Evolutionary conservation across 2,329 filamentous ascomycete species (phyloP).

Genomic region (Exophiala aquamarina): DNA sequence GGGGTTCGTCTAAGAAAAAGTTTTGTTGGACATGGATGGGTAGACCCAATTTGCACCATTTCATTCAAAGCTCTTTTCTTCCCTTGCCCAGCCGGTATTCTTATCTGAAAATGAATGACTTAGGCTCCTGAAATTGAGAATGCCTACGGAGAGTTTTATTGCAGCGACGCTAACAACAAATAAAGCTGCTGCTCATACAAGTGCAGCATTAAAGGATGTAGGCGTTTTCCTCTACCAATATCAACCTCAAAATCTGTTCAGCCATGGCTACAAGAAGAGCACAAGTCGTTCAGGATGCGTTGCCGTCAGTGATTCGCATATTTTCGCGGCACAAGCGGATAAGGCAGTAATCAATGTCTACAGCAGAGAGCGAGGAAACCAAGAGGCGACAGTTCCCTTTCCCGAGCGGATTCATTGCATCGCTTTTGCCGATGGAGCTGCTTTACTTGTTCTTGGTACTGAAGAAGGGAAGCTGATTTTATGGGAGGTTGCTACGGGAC

Average conservation of each 20-base stretch:
- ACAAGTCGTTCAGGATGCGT: conserved; percentile 75
- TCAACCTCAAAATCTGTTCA: conserved; percentile 73
- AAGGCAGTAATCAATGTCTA: conserved; percentile 95
- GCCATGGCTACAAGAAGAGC: conserved; percentile 86
- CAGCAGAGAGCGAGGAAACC: conserved; percentile 75
- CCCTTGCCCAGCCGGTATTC: too few species aligned
- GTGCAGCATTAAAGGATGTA: conserved; percentile 67
- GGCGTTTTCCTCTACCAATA: conserved; percentile 84
- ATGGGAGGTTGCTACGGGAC: conserved; percentile 75
- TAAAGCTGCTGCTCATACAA: conserved; percentile 39
- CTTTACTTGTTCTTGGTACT: conserved; percentile 74
- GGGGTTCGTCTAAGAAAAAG: too few species aligned
- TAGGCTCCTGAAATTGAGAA: conserved; percentile 23
- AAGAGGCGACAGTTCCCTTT: conserved; percentile 86
- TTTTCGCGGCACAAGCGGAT: conserved; percentile 88
- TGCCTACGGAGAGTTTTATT: conserved; percentile 51
- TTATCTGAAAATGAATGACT: background rate
- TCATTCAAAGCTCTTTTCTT: too few species aligned
- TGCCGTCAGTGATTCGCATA: conserved; percentile 75
- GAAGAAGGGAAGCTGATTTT: conserved; percentile 81
- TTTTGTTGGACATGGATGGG: too few species aligned
- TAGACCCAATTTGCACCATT: too few species aligned
- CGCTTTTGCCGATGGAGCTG: conserved; percentile 62
- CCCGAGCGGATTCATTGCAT: conserved; percentile 81
- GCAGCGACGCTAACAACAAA: conserved; percentile 43